Percentiles rank a stretch among this genome's conserved stretches.
These are phyloP conservation scores for Aspergillus biplanus DNA, from an alignment of 495 filamentous ascomycete species.

Conservation along the genomic window DNA sequence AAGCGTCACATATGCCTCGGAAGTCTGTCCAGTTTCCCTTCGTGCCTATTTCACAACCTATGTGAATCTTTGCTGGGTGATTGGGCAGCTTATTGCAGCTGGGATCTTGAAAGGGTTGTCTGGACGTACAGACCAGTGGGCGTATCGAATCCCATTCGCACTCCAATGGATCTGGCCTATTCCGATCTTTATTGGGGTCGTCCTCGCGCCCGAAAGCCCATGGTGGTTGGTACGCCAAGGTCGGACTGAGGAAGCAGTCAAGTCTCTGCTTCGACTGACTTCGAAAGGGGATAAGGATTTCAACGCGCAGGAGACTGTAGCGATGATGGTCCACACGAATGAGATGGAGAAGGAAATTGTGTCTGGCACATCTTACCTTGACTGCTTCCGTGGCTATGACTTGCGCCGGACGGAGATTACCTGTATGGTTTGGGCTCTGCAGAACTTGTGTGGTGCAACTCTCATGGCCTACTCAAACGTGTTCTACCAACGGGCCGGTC, in stretches of 20 bases:
- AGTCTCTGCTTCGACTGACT: constrained; percentile 66
- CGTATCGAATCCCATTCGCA: constrained; percentile 69
- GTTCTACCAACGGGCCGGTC: constrained; percentile 69
- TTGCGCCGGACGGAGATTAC: constrained; percentile 70
- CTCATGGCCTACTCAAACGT: constrained; percentile 73
- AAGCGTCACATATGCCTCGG: constrained; percentile 78
- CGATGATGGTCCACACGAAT: not conserved
- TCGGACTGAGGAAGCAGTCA: constrained; percentile 66
- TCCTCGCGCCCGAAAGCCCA: constrained; percentile 73
- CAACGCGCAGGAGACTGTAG: not conserved
- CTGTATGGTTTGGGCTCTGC: constrained; percentile 70
- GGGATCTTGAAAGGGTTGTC: constrained; percentile 71
- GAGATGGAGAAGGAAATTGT: constrained; percentile 44
- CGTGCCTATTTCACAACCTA: constrained; percentile 76
- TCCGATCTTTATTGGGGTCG: constrained; percentile 70
- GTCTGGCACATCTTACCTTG: constrained; percentile 60
- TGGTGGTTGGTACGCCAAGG: constrained; percentile 83
- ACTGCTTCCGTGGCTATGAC: constrained; percentile 72
- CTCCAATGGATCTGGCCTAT: constrained; percentile 86
- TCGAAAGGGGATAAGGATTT: constrained; percentile 29
- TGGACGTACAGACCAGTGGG: constrained; percentile 59
- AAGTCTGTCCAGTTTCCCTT: constrained; percentile 73
- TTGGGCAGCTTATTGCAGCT: constrained; percentile 74
- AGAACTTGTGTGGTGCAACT: constrained; percentile 70
- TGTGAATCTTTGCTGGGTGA: constrained; percentile 80